Percentiles rank a stretch among this genome's conserved stretches.
phyloP scores from a whole-genome alignment of 1,284 basidiomycete species.

The Puccinia polysora region DNA sequence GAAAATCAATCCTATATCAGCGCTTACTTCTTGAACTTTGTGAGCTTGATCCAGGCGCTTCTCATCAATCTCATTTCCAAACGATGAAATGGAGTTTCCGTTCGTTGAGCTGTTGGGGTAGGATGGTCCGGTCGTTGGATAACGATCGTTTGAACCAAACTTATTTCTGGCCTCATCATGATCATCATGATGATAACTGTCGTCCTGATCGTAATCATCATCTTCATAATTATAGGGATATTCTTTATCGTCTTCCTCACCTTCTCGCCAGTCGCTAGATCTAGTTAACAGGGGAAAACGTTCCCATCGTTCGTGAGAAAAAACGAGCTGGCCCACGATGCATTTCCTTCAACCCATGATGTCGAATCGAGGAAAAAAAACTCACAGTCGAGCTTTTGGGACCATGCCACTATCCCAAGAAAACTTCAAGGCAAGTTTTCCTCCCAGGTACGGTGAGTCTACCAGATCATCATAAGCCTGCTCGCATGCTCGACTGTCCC shows the following conservation, averaged over 20 bases:
- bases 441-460: conserved; percentile 72
- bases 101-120: conserved; percentile 49
- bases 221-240: conserved; percentile 49
- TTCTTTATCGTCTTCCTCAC: conserved; percentile 3
- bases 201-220: conserved; percentile 45
- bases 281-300: too few species aligned
- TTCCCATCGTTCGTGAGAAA: too few species aligned
- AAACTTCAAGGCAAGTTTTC: conserved; percentile 77
- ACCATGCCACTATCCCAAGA: conserved; percentile 66
- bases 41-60: conserved; percentile 74
- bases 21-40: conserved; percentile 66
- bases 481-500: conserved; percentile 72
- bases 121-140: conserved; percentile 57
- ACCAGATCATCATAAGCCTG: conserved; percentile 74
- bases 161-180: conserved; percentile 43
- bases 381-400: conserved; percentile 48
- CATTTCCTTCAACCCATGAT: conserved; percentile 45
- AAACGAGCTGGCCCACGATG: background rate
- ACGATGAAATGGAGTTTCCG: conserved; percentile 53
- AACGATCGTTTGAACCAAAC: conserved; percentile 54
- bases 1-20: background rate
- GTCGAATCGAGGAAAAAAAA: conserved; percentile 53
- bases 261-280: conserved; percentile 44
- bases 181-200: background rate
- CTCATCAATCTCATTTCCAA: conserved; percentile 56